These are phyloP conservation scores for Xylaria flabelliformis DNA, from an alignment of 495 filamentous ascomycete species.

Conservation along the genomic window DNA sequence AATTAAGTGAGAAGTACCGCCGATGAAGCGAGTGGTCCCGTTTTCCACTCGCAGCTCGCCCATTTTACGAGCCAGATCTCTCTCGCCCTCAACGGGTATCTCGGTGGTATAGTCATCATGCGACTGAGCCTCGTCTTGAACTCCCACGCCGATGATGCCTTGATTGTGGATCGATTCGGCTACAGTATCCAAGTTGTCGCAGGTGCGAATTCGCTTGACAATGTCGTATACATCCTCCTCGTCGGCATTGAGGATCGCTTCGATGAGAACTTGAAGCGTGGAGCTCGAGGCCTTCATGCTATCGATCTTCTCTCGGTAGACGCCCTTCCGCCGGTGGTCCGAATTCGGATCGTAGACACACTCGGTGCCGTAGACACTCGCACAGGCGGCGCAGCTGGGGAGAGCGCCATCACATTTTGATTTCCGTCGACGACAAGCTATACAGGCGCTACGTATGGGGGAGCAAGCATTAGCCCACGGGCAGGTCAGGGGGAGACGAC, in stretches of 20 bases:
- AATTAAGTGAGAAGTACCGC: conserved; percentile 92
- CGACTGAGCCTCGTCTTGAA: conserved; percentile 48
- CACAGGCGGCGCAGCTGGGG: conserved; percentile 92
- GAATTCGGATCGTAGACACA: conserved; percentile 95
- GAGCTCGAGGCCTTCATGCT: conserved; percentile 84
- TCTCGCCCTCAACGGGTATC: conserved; percentile 73
- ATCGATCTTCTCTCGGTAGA: conserved; percentile 94
- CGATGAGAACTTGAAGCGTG: conserved; percentile 88
- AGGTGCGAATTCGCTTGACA: conserved; percentile 85
- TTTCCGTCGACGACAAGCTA: conserved; percentile 88
- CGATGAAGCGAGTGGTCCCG: conserved; percentile 89
- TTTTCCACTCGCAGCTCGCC: conserved; percentile 86
- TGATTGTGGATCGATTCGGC: conserved; percentile 77
- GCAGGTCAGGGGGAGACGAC: conserved; percentile 9
- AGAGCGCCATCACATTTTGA: conserved; percentile 95
- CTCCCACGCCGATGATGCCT: conserved; percentile 47
- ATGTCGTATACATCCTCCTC: conserved; percentile 83
- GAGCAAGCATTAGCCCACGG: conserved; percentile 11
- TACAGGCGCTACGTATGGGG: conserved; percentile 66
- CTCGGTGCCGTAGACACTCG: conserved; percentile 91
- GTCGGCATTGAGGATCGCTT: conserved; percentile 88
- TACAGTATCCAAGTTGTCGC: conserved; percentile 88
- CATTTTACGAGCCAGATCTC: conserved; percentile 89
- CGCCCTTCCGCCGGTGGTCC: conserved; percentile 94
- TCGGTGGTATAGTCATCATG: conserved; percentile 50